Evolutionary conservation across 345 rosid genomes (phyloP).

Genomic region (Citropsis articulata): DNA sequence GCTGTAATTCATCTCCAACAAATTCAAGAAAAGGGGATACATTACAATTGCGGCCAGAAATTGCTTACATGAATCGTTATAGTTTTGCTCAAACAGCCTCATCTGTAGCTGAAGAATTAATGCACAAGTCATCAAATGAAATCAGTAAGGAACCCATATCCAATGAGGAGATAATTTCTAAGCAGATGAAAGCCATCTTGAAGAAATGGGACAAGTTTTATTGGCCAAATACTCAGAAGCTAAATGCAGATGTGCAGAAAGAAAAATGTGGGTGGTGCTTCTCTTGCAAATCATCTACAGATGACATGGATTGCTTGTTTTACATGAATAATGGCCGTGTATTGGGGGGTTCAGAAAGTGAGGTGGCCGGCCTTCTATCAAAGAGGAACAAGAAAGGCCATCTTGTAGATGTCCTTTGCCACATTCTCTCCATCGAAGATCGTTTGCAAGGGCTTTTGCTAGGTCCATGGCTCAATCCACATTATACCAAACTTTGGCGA

Average conservation of each 20-base stretch:
- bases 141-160: constrained; percentile 32
- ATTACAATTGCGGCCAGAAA: constrained; percentile 30
- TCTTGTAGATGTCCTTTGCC: constrained; percentile 47
- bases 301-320: constrained; percentile 68
- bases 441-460: constrained; percentile 76
- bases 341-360: constrained; percentile 40
- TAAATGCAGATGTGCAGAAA: constrained; percentile 40
- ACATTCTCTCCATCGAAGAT: constrained; percentile 63
- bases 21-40: constrained; percentile 29
- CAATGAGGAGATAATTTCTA: constrained; percentile 66
- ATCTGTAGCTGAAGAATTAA: constrained; percentile 59
- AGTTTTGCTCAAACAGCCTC: constrained; percentile 72
- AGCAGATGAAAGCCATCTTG: constrained; percentile 75
- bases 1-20: constrained; percentile 22
- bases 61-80: constrained; percentile 64
- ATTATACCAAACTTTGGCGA: constrained; percentile 61
- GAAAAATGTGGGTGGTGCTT: constrained; percentile 99
- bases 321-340: constrained; percentile 47
- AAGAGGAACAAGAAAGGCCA: constrained; percentile 43
- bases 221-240: constrained; percentile 53
- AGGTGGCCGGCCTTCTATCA: constrained; percentile 36
- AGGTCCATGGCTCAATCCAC: constrained; percentile 91
- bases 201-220: constrained; percentile 53
- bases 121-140: constrained; percentile 49
- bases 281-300: constrained; percentile 55